Conservation (phyloP, 1,139 yeast genomes). For the Chernovozyma sophiae-reginae region DNA sequence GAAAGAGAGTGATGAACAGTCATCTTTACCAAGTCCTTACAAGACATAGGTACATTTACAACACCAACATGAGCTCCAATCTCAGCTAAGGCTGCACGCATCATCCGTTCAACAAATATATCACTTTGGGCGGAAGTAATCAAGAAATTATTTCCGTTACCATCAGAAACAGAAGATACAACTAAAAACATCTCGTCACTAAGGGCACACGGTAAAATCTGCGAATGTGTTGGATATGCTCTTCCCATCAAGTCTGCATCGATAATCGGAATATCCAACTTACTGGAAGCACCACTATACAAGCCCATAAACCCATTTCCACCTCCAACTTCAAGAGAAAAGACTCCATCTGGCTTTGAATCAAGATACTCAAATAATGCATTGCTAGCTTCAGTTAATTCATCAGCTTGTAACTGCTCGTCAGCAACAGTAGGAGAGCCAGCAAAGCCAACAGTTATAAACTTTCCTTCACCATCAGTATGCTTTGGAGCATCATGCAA, state of each 20-base stretch:
- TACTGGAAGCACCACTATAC: slow-evolving; percentile 18
- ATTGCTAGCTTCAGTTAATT: slow-evolving; percentile 27
- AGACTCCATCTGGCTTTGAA: slow-evolving; percentile 22
- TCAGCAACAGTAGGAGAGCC: slow-evolving; percentile 46
- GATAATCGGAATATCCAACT: slow-evolving; percentile 28
- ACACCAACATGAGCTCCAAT: slow-evolving; percentile 38
- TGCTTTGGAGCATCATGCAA: slow-evolving; percentile 20
- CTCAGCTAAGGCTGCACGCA: slow-evolving; percentile 38
- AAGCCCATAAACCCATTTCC: slow-evolving; percentile 40
- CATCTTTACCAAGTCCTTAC: slow-evolving; percentile 13
- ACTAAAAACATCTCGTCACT: slow-evolving; percentile 17
- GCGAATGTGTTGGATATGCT: slow-evolving; percentile 42
- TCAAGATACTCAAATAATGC: slow-evolving; percentile 21
- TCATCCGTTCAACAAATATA: slow-evolving; percentile 29
- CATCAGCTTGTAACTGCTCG: slow-evolving; percentile 39
- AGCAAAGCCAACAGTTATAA: slow-evolving; percentile 36
- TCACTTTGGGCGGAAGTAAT: slow-evolving; percentile 31
- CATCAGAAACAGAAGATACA: slow-evolving; percentile 39
- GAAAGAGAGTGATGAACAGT: slow-evolving; percentile 34
- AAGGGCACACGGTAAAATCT: slow-evolving; percentile 28
- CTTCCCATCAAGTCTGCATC: slow-evolving; percentile 47
- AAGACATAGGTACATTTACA: slow-evolving; percentile 30
- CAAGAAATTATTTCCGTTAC: slow-evolving; percentile 39
- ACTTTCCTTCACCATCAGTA: slow-evolving; percentile 22
- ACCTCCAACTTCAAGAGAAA: slow-evolving; percentile 42